Percentiles rank a stretch among this genome's conserved stretches.
Evolutionary conservation across 73 alveolate species (phyloP).

Genomic region (Tetrahymena malaccensis): DNA sequence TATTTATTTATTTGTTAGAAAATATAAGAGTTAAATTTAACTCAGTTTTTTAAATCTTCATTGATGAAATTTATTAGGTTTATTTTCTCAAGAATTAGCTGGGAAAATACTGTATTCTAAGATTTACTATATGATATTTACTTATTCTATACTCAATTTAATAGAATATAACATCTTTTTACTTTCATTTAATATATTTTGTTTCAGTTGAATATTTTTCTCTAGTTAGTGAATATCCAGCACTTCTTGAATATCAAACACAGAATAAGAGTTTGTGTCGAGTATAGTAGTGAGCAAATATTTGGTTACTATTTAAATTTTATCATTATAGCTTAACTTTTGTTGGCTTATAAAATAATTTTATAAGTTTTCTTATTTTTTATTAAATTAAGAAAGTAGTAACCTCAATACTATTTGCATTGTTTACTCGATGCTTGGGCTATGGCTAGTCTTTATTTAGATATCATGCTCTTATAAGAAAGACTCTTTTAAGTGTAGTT

Average conservation of each 20-base stretch:
- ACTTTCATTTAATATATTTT: not conserved
- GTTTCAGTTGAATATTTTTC: not conserved
- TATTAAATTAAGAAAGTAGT: not conserved
- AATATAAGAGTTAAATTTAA: too few relatives aligned
- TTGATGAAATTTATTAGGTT: too few relatives aligned
- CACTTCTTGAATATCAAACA: not conserved
- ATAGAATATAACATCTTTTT: not conserved
- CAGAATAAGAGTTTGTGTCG: not conserved
- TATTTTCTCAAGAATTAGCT: not conserved
- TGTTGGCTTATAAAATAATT: not conserved
- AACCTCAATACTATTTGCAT: not conserved
- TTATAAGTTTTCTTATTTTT: not conserved
- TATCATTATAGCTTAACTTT: not conserved
- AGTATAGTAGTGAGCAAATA: not conserved
- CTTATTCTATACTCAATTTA: not conserved
- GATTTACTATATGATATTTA: not conserved
- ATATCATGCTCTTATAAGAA: not conserved
- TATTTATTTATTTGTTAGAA: too few relatives aligned
- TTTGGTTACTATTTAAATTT: not conserved
- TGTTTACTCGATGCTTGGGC: not conserved
- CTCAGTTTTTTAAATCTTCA: too few relatives aligned
- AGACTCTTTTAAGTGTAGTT: not conserved
- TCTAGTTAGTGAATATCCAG: not conserved
- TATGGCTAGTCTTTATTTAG: not conserved
- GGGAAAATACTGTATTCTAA: not conserved